Evolutionary conservation across 495 filamentous ascomycete genomes (phyloP).

Genomic region (Achaetomiella virescens): DNA sequence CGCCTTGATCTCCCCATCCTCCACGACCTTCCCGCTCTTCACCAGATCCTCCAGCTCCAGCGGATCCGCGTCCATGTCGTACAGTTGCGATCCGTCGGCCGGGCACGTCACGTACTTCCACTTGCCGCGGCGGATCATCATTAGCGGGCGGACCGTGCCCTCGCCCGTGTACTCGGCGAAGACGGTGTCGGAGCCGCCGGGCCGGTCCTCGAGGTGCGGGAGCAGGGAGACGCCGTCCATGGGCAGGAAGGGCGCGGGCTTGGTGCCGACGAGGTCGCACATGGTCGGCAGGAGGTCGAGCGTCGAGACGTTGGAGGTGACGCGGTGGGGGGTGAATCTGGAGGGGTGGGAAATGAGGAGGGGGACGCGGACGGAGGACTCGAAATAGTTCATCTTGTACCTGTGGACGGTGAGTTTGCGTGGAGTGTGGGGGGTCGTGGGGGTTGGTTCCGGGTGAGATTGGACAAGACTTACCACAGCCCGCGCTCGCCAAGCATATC

Average conservation of each 20-base stretch:
- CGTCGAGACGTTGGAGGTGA: slow-evolving; percentile 73
- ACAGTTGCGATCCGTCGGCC: slow-evolving; percentile 74
- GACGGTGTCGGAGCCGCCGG: slow-evolving; percentile 60
- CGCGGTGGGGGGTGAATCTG: slow-evolving; percentile 58
- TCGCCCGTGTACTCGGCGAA: slow-evolving; percentile 87
- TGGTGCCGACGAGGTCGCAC: slow-evolving; percentile 66
- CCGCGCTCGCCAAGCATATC: slow-evolving; percentile 89
- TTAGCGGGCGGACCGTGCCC: slow-evolving; percentile 75
- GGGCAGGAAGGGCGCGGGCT: slow-evolving; percentile 55
- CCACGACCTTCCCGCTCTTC: slow-evolving; percentile 28
- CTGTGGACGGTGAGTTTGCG: slow-evolving; percentile 19
- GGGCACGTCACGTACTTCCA: slow-evolving; percentile 83
- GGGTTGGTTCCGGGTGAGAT: neutral
- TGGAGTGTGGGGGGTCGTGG: neutral
- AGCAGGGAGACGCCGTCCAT: slow-evolving; percentile 72
- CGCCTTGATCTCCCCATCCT: slow-evolving; percentile 39
- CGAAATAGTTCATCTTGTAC: slow-evolving; percentile 93
- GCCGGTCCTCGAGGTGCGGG: slow-evolving; percentile 58
- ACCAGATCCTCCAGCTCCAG: slow-evolving; percentile 66
- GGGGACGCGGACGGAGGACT: slow-evolving; percentile 76
- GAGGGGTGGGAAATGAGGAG: slow-evolving; percentile 69
- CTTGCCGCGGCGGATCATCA: slow-evolving; percentile 78
- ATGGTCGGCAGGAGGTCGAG: slow-evolving; percentile 82
- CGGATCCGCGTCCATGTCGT: slow-evolving; percentile 65
- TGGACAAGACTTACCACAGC: slow-evolving; percentile 50